A percentile compares a stretch with the other conserved stretches of the same genome.
phyloP scores from a whole-genome alignment of 441 rosid genomes.

The Jatropha podagrica region DNA sequence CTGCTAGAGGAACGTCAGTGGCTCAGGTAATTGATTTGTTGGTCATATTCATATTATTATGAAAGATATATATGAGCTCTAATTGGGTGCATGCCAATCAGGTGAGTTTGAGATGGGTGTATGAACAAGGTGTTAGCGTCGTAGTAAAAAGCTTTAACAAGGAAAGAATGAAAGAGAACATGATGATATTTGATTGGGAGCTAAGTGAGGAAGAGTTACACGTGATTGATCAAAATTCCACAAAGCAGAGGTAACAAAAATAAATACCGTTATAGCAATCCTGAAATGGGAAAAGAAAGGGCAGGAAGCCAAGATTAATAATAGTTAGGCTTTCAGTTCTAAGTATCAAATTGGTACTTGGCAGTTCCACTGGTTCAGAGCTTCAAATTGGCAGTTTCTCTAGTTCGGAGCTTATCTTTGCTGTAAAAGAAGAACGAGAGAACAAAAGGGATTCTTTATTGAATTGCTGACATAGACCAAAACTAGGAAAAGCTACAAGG shows the following conservation, averaged over 20 bases:
- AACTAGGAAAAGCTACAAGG: too few species aligned
- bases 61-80: not conserved
- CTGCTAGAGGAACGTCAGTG: slow-evolving; percentile 24
- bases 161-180: slow-evolving; percentile 33
- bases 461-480: too few species aligned
- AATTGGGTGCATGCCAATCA: not conserved
- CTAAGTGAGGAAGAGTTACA: slow-evolving; percentile 26
- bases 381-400: too few species aligned
- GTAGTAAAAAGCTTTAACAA: slow-evolving; percentile 29
- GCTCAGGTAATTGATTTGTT: slow-evolving; percentile 27
- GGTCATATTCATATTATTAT: not conserved
- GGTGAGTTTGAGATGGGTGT: slow-evolving; percentile 27
- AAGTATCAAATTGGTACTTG: too few species aligned
- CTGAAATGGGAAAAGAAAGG: too few species aligned
- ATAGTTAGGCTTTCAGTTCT: too few species aligned
- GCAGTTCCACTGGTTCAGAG: too few species aligned
- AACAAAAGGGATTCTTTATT: too few species aligned
- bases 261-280: too few species aligned
- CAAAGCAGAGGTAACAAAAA: slow-evolving; percentile 13
- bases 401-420: too few species aligned
- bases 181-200: slow-evolving; percentile 32
- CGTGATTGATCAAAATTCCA: slow-evolving; percentile 28
- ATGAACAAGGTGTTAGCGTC: slow-evolving; percentile 30
- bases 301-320: too few species aligned
- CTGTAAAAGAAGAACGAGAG: too few species aligned